Conservation (phyloP, 495 filamentous ascomycete species). For the Aspergillus taichungensis region DNA sequence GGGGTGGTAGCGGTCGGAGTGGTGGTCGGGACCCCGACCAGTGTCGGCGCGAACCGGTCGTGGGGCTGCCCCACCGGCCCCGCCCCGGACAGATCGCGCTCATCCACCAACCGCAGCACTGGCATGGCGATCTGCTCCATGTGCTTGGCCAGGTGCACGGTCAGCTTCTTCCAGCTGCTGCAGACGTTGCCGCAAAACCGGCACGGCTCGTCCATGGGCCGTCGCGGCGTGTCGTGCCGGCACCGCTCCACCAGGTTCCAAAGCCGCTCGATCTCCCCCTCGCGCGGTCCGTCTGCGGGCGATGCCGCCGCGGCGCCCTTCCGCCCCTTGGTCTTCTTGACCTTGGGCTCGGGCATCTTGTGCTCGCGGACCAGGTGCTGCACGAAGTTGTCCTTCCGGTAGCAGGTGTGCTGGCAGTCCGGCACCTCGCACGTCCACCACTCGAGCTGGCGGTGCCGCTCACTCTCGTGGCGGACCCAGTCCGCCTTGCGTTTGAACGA, state of each 20-base stretch:
- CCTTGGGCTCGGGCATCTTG: conserved; percentile 72
- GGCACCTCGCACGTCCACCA: conserved; percentile 82
- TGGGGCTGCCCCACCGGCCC: no score
- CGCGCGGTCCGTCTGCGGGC: conserved; percentile 12
- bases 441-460: conserved; percentile 83
- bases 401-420: conserved; percentile 80
- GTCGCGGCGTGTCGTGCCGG: conserved; percentile 56
- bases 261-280: conserved; percentile 49
- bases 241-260: conserved; percentile 76
- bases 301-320: conserved; percentile 15
- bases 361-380: conserved; percentile 94
- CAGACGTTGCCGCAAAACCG: conserved; percentile 82
- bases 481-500: conserved; percentile 97
- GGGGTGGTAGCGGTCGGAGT: no score
- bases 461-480: conserved; percentile 94
- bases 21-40: no score
- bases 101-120: conserved; percentile 60
- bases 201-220: conserved; percentile 73
- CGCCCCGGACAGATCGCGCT: conserved; percentile 14
- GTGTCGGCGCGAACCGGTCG: no score
- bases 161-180: conserved; percentile 87
- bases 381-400: conserved; percentile 89
- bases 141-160: conserved; percentile 89
- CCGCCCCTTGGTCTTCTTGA: conserved; percentile 29
- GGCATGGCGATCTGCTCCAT: conserved; percentile 93